Percentiles rank a stretch among this genome's conserved stretches.
These are phyloP conservation scores for Neoscytalidium dimidiatum DNA, from an alignment of 2,329 filamentous ascomycete genomes.

Conservation along the genomic window DNA sequence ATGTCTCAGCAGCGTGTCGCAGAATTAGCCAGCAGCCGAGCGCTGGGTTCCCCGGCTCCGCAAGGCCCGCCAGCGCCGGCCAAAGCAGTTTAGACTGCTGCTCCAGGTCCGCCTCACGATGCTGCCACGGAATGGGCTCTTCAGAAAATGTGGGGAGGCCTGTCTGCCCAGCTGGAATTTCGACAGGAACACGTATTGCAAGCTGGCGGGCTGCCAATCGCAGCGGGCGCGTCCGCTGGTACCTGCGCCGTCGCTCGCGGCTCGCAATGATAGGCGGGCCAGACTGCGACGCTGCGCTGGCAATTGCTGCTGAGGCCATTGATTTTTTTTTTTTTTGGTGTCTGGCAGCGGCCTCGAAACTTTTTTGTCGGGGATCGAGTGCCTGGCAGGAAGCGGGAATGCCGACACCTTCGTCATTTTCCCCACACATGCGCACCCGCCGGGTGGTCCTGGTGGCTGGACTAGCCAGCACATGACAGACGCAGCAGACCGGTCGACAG, in stretches of 20 bases:
- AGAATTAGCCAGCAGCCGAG: conserved; percentile 10
- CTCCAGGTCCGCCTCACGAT: conserved; percentile 3
- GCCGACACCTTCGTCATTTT: not conserved
- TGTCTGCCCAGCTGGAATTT: not conserved
- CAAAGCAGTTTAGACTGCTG: conserved; percentile 6
- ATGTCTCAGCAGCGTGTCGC: conserved; percentile 14
- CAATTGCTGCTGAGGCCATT: not conserved
- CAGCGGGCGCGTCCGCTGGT: conserved; percentile 1
- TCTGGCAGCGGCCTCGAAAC: not conserved
- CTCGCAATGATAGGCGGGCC: not conserved
- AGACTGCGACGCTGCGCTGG: not conserved
- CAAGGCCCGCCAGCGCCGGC: not conserved
- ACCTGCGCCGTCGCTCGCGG: not conserved
- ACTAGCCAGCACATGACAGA: conserved; percentile 6
- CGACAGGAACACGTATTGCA: conserved; percentile 14
- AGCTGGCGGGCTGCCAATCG: conserved; percentile 4
- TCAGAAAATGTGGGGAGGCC: conserved; percentile 8
- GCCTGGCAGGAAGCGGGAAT: conserved; percentile 4
- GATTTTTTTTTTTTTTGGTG: not conserved
- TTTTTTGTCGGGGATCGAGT: conserved; percentile 14
- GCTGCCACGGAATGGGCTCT: conserved; percentile 2
- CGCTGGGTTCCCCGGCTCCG: conserved; percentile 12
- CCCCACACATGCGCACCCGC: not conserved
- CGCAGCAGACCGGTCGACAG: conserved; percentile 14
- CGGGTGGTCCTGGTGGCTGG: not conserved